phyloP scores from a whole-genome alignment of 2,329 filamentous ascomycete species.

The Pseudodiploospora longispora region DNA sequence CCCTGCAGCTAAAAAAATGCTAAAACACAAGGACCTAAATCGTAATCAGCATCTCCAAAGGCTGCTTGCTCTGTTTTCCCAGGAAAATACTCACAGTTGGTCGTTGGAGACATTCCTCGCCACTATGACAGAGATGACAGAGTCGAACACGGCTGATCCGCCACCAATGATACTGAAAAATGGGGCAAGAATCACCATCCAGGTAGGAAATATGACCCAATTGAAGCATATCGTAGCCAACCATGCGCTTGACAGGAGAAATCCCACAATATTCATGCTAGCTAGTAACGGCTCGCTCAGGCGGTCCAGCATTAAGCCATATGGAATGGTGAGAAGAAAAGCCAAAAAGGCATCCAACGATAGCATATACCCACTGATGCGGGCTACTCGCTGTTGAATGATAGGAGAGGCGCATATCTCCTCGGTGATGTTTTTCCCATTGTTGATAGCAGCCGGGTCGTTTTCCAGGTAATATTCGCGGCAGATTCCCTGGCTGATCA shows the following conservation, averaged over 20 bases:
- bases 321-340: conserved; percentile 1
- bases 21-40: background rate
- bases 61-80: background rate
- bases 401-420: background rate
- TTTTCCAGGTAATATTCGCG: conserved; percentile 1
- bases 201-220: background rate
- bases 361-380: background rate
- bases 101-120: background rate
- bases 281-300: background rate
- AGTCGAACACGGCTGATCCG: background rate
- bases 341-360: background rate
- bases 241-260: background rate
- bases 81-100: background rate
- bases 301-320: background rate
- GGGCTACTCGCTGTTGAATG: background rate
- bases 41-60: background rate
- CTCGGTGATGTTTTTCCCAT: background rate
- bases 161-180: background rate
- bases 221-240: background rate
- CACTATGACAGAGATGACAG: background rate
- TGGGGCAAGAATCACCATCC: background rate
- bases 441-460: background rate
- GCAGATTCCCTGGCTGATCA: background rate
- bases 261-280: background rate
- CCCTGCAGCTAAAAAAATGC: background rate